Evolutionary conservation across 2,329 filamentous ascomycete genomes (phyloP).

Genomic region (Ustulina deusta): DNA sequence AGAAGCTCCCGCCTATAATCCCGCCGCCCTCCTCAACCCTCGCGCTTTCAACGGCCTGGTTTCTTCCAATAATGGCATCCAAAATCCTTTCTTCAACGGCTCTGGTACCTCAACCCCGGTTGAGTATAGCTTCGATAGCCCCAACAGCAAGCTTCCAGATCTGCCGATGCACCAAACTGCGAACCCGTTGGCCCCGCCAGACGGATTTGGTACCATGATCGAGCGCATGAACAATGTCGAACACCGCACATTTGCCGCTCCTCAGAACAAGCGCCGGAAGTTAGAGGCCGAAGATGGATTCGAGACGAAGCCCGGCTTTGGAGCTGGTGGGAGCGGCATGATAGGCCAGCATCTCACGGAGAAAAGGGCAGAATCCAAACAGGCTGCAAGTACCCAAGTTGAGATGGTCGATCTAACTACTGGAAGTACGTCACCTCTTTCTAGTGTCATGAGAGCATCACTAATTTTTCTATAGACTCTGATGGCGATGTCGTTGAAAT

Average conservation of each 20-base stretch:
- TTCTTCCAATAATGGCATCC: conserved; percentile 32
- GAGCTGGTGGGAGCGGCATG: conserved; percentile 64
- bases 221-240: conserved; percentile 82
- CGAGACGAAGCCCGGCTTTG: conserved; percentile 57
- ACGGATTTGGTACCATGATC: conserved; percentile 71
- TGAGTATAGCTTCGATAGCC: conserved; percentile 54
- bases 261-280: conserved; percentile 75
- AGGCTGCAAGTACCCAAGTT: conserved; percentile 45
- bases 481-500: conserved; percentile 71
- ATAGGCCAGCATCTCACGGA: conserved; percentile 76
- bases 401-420: conserved; percentile 70
- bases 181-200: conserved; percentile 28
- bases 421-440: conserved; percentile 55
- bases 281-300: conserved; percentile 60
- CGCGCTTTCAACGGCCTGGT: conserved; percentile 48
- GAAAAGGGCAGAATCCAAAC: conserved; percentile 59
- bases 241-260: conserved; percentile 65
- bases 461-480: conserved; percentile 52
- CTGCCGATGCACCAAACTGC: conserved; percentile 26
- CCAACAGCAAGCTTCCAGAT: conserved; percentile 43
- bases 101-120: conserved; percentile 55
- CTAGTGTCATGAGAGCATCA: background rate
- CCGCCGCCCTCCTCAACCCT: conserved; percentile 58
- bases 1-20: conserved; percentile 54
- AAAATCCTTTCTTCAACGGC: conserved; percentile 44